Conservation (phyloP, 192 early-diverging fungal species). For the Coemansia sp. region DNA sequence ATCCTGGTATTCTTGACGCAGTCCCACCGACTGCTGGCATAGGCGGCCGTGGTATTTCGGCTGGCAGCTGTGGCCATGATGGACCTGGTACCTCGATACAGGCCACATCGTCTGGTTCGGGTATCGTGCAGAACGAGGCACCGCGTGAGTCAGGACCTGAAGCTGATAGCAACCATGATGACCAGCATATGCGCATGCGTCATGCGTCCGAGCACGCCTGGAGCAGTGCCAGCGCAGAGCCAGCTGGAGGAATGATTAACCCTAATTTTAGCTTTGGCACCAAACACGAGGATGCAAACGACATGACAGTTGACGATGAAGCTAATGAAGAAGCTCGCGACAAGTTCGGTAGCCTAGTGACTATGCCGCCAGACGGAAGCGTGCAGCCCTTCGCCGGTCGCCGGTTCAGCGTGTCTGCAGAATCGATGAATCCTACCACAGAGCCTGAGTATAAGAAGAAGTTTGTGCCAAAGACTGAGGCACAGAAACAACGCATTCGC, state of each 20-base stretch:
- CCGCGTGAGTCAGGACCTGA: slow-evolving; percentile 50
- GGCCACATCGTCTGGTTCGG: slow-evolving; percentile 3
- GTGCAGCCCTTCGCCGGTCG: slow-evolving; percentile 80
- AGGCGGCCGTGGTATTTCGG: slow-evolving; percentile 7
- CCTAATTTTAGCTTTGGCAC: slow-evolving; percentile 56
- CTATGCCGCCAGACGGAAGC: slow-evolving; percentile 53
- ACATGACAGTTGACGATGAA: slow-evolving; percentile 63
- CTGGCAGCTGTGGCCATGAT: slow-evolving; percentile 1
- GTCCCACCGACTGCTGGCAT: slow-evolving; percentile 6
- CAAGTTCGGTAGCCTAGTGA: slow-evolving; percentile 57
- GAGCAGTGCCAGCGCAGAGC: slow-evolving; percentile 27
- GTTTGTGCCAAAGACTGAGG: slow-evolving; percentile 83
- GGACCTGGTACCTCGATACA: neutral
- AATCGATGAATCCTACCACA: slow-evolving; percentile 89
- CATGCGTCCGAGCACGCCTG: slow-evolving; percentile 53
- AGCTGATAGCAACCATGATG: slow-evolving; percentile 35
- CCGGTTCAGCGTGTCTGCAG: slow-evolving; percentile 92
- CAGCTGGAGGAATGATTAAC: slow-evolving; percentile 39
- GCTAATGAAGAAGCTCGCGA: slow-evolving; percentile 63
- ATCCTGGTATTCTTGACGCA: slow-evolving; percentile 41
- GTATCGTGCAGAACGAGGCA: slow-evolving; percentile 25
- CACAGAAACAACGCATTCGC: slow-evolving; percentile 81
- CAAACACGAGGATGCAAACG: slow-evolving; percentile 48
- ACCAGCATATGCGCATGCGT: slow-evolving; percentile 47
- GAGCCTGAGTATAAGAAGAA: slow-evolving; percentile 79